Evolutionary conservation across 495 filamentous ascomycete genomes (phyloP).

Genomic region (Tuber aestivum): DNA sequence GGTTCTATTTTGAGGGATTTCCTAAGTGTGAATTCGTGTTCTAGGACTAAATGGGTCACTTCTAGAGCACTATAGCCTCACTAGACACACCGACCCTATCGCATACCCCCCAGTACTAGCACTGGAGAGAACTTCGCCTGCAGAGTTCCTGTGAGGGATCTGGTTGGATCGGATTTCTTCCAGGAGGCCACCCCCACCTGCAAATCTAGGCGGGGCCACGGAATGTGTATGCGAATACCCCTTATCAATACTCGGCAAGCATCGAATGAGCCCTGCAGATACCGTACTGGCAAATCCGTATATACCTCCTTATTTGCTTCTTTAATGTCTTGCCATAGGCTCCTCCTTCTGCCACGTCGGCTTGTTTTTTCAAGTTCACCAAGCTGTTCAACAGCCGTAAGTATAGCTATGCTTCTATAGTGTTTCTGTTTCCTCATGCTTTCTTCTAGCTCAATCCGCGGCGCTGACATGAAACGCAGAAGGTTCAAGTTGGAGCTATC

Average conservation of each 20-base stretch:
- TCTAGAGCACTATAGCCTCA: neutral
- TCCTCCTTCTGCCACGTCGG: neutral
- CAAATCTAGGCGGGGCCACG: neutral
- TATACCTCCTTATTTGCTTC: neutral
- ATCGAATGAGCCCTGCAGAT: neutral
- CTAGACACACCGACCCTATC: neutral
- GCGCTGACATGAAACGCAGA: neutral
- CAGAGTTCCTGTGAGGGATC: neutral
- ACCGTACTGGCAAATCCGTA: neutral
- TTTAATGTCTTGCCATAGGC: neutral
- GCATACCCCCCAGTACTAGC: neutral
- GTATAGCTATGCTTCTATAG: neutral
- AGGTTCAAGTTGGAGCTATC: neutral
- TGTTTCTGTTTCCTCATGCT: neutral
- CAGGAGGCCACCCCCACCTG: neutral
- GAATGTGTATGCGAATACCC: neutral
- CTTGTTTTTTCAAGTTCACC: neutral
- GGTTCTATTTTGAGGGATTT: neutral
- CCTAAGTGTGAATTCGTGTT: neutral
- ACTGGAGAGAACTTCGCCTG: neutral
- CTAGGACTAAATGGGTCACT: neutral
- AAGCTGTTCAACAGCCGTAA: neutral
- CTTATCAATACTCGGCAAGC: neutral
- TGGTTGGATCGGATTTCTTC: neutral
- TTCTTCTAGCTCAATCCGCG: neutral